Percentiles rank a stretch among this genome's conserved stretches.
Conservation (phyloP, 345 rosid species). For the Odontarrhena argentea region DNA sequence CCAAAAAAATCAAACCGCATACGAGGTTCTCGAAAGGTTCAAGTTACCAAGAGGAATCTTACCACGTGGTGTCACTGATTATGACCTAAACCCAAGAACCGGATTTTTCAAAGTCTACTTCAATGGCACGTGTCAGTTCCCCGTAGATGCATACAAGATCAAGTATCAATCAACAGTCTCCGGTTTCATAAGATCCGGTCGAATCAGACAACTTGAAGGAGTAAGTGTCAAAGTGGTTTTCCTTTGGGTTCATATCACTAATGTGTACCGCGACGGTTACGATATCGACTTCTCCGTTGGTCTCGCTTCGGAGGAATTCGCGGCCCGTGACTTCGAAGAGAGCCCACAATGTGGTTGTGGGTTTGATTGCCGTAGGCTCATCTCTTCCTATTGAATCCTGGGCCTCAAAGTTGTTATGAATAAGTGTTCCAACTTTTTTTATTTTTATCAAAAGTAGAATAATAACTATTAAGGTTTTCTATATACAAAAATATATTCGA, state of each 20-base stretch:
- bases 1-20: conserved; percentile 36
- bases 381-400: background rate
- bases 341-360: conserved; percentile 87
- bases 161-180: conserved; percentile 52
- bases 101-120: conserved; percentile 54
- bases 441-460: too few species aligned
- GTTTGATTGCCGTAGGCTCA: conserved; percentile 48
- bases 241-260: conserved; percentile 58
- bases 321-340: conserved; percentile 49
- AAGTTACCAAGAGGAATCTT: conserved; percentile 64
- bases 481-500: too few species aligned
- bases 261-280: conserved; percentile 48
- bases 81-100: conserved; percentile 52
- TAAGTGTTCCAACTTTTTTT: background rate
- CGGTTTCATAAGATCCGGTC: conserved; percentile 49
- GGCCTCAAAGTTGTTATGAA: background rate
- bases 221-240: conserved; percentile 57
- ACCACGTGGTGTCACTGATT: conserved; percentile 56
- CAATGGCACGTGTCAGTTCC: conserved; percentile 49
- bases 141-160: conserved; percentile 50
- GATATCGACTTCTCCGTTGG: conserved; percentile 58
- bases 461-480: too few species aligned
- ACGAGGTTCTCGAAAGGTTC: conserved; percentile 52
- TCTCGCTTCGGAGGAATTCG: conserved; percentile 49
- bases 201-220: conserved; percentile 49